Conservation (phyloP, 2,329 filamentous ascomycete species). For the Fusarium sp. region DNA sequence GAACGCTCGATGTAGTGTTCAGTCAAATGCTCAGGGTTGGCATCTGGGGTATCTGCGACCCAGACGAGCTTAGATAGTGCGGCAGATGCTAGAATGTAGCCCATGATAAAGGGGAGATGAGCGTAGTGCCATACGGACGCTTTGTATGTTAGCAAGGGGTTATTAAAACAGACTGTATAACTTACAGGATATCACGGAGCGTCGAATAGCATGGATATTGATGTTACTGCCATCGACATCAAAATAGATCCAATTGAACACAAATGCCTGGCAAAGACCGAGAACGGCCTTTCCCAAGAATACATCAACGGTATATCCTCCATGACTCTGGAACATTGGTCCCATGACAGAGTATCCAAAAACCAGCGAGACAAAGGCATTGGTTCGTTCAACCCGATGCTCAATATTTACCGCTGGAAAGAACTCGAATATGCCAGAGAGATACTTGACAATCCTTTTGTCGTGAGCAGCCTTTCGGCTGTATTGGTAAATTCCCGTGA, state of each 20-base stretch:
- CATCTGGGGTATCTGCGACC: constrained; percentile 63
- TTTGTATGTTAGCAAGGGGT: constrained; percentile 25
- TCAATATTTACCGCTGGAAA: constrained; percentile 73
- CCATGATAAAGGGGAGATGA: constrained; percentile 73
- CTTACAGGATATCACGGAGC: constrained; percentile 58
- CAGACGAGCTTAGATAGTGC: constrained; percentile 70
- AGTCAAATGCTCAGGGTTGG: constrained; percentile 62
- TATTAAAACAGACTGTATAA: background rate
- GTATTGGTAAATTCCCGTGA: constrained; percentile 56
- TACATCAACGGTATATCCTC: constrained; percentile 60
- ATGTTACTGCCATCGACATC: constrained; percentile 70
- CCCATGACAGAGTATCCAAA: constrained; percentile 74
- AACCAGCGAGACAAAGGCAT: constrained; percentile 73
- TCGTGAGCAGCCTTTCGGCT: constrained; percentile 31
- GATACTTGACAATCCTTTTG: constrained; percentile 34
- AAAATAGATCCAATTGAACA: constrained; percentile 73
- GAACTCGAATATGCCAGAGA: constrained; percentile 64
- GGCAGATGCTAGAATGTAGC: constrained; percentile 69
- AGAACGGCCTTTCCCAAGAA: constrained; percentile 73
- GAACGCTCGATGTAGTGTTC: constrained; percentile 62
- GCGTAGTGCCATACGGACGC: constrained; percentile 66
- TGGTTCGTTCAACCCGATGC: constrained; percentile 72
- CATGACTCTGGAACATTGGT: constrained; percentile 67
- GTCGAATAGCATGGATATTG: constrained; percentile 70
- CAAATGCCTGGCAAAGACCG: constrained; percentile 67